Evolutionary conservation across 1,284 basidiomycete species (phyloP), one percentile per base, ranked within the genome.

Genomic region (Malassezia vespertilionis): DNA sequence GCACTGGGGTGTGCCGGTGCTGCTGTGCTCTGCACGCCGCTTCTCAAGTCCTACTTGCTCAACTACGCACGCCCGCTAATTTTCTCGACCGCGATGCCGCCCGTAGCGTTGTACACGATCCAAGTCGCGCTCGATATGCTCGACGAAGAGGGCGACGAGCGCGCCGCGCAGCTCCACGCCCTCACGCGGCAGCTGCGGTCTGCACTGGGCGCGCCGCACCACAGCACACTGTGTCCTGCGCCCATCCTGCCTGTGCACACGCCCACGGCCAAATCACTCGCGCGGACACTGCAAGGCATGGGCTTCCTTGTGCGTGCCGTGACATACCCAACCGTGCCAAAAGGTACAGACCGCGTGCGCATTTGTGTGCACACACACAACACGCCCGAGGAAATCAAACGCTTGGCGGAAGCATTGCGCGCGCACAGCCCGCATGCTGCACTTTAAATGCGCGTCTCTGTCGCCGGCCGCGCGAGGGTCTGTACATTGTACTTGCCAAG

Each of bases 31-130:
- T 82, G 81, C 31, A 81, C 77, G 14, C 75, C 77, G 2, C 74
- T 86, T 1, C 77, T 88, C 24, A 79, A 83, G 6, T 79, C 83
- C 52, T 95, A 89, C 72, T 75, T 95, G 17, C 75, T 93, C 65
- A 96, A 96, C 70, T 96, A 93, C 72, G 88, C 88, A 0, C 77
- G 90, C 24, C 81, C 88, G 4, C 75, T 96, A 54, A 76, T 82
- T 14, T 86, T 80, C 61, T 77, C 52, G 11, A 43, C 50, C 36
- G 43, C 51, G 10, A 35, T 48, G 12, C 5, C 52, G 11, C 44
- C 46, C 14, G 27, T 24, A 5, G 23, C 30, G 21, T 35, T 51
- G 14, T 33, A 33, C 5, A 36, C 42, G 15, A 32, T 44, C 18
- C 27, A 46, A 24, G 35, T 24, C 6, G 18, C 50, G 52, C 47